Evolutionary conservation across 441 rosid species (phyloP).

Genomic region (Croton laevigatus): DNA sequence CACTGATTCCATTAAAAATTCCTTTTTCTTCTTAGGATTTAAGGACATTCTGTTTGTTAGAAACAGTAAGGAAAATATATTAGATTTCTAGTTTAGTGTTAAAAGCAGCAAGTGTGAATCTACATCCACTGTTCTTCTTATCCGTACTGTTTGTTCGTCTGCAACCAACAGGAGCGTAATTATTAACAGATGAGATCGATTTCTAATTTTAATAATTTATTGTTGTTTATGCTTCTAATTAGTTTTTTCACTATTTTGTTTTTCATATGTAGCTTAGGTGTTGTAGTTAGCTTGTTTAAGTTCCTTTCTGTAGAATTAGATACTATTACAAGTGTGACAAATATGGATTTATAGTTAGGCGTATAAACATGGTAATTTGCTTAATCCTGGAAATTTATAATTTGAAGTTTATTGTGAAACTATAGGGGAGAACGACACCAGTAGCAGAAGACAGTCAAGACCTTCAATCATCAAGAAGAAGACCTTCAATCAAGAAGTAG

Average conservation of each 20-base stretch:
- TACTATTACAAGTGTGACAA: neutral
- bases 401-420: neutral
- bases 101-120: neutral
- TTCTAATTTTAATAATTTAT: neutral
- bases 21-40: neutral
- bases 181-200: conserved; percentile 7
- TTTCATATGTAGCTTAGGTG: neutral
- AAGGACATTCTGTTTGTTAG: conserved; percentile 19
- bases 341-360: neutral
- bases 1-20: conserved; percentile 17
- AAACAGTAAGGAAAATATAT: neutral
- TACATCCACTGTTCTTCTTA: neutral
- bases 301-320: neutral
- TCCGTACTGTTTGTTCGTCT: conserved; percentile 8
- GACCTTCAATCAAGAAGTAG: too few species aligned
- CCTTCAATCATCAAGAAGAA: too few species aligned
- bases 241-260: neutral
- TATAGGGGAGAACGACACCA: too few species aligned
- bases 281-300: conserved; percentile 2
- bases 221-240: neutral
- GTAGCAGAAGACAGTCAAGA: too few species aligned
- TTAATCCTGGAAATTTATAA: neutral
- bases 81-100: neutral
- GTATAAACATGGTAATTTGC: neutral
- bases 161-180: neutral